Conservation (phyloP, 176 grass and related monocot species). For the Otatea glauca region DNA sequence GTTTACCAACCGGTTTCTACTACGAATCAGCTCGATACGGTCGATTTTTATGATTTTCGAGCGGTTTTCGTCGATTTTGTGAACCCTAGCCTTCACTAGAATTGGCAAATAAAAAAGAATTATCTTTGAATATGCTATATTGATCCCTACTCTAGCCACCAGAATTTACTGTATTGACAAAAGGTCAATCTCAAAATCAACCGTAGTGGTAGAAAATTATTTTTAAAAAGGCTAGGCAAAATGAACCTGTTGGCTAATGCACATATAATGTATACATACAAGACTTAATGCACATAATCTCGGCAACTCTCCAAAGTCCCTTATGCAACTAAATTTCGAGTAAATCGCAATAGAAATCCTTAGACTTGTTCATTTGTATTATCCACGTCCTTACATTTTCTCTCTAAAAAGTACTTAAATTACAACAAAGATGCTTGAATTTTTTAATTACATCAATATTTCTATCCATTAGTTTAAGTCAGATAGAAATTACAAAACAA, state of each 20-base stretch:
- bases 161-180: neutral
- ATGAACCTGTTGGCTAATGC: neutral
- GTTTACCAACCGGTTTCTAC: no score
- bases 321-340: neutral
- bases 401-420: neutral
- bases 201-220: neutral
- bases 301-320: neutral
- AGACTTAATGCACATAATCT: neutral
- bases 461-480: neutral
- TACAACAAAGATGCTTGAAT: neutral
- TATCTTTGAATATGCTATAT: neutral
- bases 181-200: neutral
- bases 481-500: neutral
- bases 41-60: no score
- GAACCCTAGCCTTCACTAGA: no score
- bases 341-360: neutral
- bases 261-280: neutral
- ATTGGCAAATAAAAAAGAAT: no score
- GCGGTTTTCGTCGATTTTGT: no score
- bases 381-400: neutral
- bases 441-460: neutral
- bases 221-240: neutral
- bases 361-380: neutral
- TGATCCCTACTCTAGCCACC: neutral
- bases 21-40: no score